Evolutionary conservation across 1,139 yeast species (phyloP), one percentile per base, ranked within the genome.

Genomic region (Magnusiomyces fungicola): DNA sequence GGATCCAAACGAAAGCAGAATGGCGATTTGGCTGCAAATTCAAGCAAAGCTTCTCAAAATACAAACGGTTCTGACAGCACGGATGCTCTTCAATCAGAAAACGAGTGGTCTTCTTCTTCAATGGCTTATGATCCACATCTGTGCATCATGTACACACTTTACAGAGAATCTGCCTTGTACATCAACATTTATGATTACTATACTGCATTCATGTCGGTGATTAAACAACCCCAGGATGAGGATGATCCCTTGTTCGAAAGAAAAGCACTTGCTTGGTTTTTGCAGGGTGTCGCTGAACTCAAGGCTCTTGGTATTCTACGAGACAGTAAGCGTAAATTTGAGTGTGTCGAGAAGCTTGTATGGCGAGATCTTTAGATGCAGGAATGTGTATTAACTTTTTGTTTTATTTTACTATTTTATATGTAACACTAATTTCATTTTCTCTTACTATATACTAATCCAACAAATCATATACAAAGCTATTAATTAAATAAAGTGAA

Each of bases 111-210:
- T 3, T 23, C 53, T 47, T 50, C 47, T 18, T 36, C 30, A 21
- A 43, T 50, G 48, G 52, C 36, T 5, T 38, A 51, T 72, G 51
- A 77, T 72, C 52, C 94, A 82, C 42, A 72, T 75, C 63, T 83
- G 12, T 71, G 79, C 34, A 77, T 76, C 43, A 64, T 88, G 49
- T 89, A 80, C 66, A 75, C 79, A 44, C 72, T 88, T 21, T 83
- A 83, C 63, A 78, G 92, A 54, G 97, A 89, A 60, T 92, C 96
- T 0, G 86, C 88, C 25, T 73, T 81, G 2, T 70, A 74, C 24
- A 75, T 88, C 55, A 89, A 88, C 61, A 76, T 87, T 46, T 84
- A 75, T 65, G 97, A 89, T 59, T 85, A 84, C 60, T 89, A 76
- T 61, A 68, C 72, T 45, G 89, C 90, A 1, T 89, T 87, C 68